phyloP scores from a whole-genome alignment of 345 rosid genomes.

The Viola odorata region DNA sequence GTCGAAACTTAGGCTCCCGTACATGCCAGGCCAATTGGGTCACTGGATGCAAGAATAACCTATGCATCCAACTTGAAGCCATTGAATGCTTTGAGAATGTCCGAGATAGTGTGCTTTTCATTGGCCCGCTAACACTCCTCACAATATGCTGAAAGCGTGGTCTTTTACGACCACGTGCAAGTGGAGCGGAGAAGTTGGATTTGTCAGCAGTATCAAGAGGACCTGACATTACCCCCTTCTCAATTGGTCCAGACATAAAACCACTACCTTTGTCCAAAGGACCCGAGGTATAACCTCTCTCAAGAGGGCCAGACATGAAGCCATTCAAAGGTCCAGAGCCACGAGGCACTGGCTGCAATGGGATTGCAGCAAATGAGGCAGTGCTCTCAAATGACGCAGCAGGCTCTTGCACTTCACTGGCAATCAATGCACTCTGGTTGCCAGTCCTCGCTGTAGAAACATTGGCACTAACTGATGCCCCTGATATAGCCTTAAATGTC shows the following conservation, averaged over 20 bases:
- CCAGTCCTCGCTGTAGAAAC: conserved; percentile 93
- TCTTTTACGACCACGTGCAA: conserved; percentile 56
- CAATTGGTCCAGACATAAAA: conserved; percentile 95
- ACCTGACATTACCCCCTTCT: conserved; percentile 93
- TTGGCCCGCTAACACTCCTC: conserved; percentile 91
- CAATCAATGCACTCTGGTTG: conserved; percentile 60
- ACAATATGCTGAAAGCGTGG: conserved; percentile 62
- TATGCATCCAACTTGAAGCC: conserved; percentile 71
- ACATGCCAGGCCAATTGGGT: conserved; percentile 63
- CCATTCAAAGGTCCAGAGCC: conserved; percentile 83
- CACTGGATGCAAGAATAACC: conserved; percentile 69
- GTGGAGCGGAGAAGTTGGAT: conserved; percentile 94
- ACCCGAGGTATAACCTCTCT: conserved; percentile 87
- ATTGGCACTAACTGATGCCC: conserved; percentile 97
- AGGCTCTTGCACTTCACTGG: conserved; percentile 74
- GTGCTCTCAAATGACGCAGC: conserved; percentile 98
- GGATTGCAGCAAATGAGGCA: conserved; percentile 82
- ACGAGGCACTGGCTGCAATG: conserved; percentile 89
- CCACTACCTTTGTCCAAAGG: conserved; percentile 79
- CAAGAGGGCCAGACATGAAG: conserved; percentile 93
- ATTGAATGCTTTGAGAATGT: conserved; percentile 77
- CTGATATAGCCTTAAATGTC: conserved; percentile 87
- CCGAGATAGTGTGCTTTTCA: conserved; percentile 66
- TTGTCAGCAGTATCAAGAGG: conserved; percentile 77
- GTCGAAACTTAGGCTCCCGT: conserved; percentile 58